Base-by-base conservation (phyloP, 2,329 filamentous ascomycete species). In the Phoma sp. region DNA sequence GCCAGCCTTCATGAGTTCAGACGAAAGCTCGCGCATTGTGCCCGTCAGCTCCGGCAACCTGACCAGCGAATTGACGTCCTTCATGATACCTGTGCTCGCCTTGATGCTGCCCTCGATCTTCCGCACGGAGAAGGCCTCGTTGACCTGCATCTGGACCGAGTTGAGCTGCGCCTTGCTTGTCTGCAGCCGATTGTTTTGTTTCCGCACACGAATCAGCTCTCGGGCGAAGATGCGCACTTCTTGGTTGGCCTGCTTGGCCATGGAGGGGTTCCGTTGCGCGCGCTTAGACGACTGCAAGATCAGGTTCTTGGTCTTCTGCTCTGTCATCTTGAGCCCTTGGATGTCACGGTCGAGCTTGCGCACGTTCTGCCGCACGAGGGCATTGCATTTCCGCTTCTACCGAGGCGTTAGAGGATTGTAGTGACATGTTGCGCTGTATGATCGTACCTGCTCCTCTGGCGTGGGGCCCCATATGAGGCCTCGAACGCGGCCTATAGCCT, bases 281-380 rank as follows among this genome's bases (percentile, higher is more conserved):
- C 93, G 90, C 71, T 86, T 87, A 69, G 91, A 90, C 67, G 93
- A 90, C 67, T 88, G 85, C 49, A 96, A 74, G 75, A 98, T 98
- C 63, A 91, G 86, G 74, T 85, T 88, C 70, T 91, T 92, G 59
- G 93, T 93, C 64, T 76, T 76, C 47, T 66, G 59, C 75, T 99
- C 93, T 62, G 91, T 87, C 52, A 85, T 80, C 75, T 90, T 93
- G 62, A 95, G 85, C 61, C 87, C 82, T 48, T 83, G 78, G 72
- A 99, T 93, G 77, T 98, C 93, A 72, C 95, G 93, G 75, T 99
- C 95, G 67, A 99, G 85, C 73, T 96, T 93, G 71, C 95, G 92
- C 59, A 91, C 89, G 77, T 98, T 97, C 72, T 87, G 80, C 57
- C 93, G 91, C 68, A 99, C 89, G 58, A 98, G 85, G 58, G 86